Evolutionary conservation across 768 basidiomycete species (phyloP).

Genomic region (Trametes cingulata): DNA sequence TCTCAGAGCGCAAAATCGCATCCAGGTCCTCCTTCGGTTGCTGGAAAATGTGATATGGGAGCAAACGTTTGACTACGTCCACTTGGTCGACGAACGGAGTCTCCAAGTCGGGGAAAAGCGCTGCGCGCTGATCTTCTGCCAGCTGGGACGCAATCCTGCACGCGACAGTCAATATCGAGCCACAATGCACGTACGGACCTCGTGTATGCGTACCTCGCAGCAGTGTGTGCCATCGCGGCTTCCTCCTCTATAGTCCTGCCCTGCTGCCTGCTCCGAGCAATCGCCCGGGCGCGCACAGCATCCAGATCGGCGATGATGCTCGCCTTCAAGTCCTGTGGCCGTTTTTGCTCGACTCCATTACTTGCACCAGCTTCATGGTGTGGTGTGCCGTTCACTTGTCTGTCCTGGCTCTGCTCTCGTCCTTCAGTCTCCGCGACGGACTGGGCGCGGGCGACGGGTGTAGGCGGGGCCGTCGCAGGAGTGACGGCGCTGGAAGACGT

Average conservation of each 20-base stretch:
- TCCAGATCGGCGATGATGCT: slow-evolving; percentile 22
- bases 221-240: slow-evolving; percentile 45
- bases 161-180: neutral
- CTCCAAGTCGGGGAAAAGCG: slow-evolving; percentile 66
- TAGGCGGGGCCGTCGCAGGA: slow-evolving; percentile 18
- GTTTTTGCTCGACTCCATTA: neutral
- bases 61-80: slow-evolving; percentile 69
- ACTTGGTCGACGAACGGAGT: slow-evolving; percentile 61
- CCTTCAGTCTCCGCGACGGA: slow-evolving; percentile 11
- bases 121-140: slow-evolving; percentile 60
- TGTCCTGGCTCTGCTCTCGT: slow-evolving; percentile 13
- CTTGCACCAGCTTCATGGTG: neutral
- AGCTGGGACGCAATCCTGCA: slow-evolving; percentile 56
- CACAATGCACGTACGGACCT: neutral
- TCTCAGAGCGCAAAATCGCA: neutral
- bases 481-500: slow-evolving; percentile 14
- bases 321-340: slow-evolving; percentile 10
- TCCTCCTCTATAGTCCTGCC: slow-evolving; percentile 53
- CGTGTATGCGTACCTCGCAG: slow-evolving; percentile 45
- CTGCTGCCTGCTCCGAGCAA: slow-evolving; percentile 27
- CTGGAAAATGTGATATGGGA: slow-evolving; percentile 81
- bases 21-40: slow-evolving; percentile 69
- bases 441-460: slow-evolving; percentile 7
- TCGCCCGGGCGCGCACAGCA: slow-evolving; percentile 19
- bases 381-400: neutral